Evolutionary conservation across 108 stramenopile genomes (phyloP), one percentile per base, ranked within the genome.

Genomic region (Phaeodactylum tricornutum): DNA sequence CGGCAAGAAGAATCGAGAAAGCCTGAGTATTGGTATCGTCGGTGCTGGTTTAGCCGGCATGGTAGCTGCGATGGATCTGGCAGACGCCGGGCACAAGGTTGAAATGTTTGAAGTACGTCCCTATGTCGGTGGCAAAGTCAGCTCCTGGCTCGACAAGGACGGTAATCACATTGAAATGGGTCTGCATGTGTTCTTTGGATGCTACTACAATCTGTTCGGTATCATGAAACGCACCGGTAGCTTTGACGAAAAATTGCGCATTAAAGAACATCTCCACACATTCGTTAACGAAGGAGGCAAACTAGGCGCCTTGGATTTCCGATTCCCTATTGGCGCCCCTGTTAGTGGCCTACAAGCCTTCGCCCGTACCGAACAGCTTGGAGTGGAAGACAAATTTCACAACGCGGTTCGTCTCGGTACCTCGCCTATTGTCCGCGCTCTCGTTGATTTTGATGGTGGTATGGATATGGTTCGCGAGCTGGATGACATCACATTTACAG

Each of bases 121-220:
- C 0, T 96, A 72, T 57, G 91, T 93, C 17, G 95, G 95, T 20
- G 95, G 95, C 0, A 96, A 96, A 44, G 95, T 95, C 22, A 67
- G 70, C 33, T 90, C 87, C 23, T 96, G 95, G 95, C 58, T 74
- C 50, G 95, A 96, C 54, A 93, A 94, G 71, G 92, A 96, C 3
- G 95, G 92, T 28, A 96, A 96, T 68, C 95, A 96, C 61, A 96
- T 96, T 50, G 95, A 96, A 75, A 94, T 94, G 95, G 95, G 95
- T 19, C 75, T 96, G 29, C 95, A 96, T 47, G 95, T 96, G 41
- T 96, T 96, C 64, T 96, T 96, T 51, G 95, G 95, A 5, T 96
- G 95, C 55, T 96, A 96, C 65, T 96, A 96, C 81, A 96, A 96
- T 54, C 79, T 96, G 25, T 96, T 92, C 56, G 95, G 95, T n/a